Percentiles rank a stretch among this genome's conserved stretches.
Evolutionary conservation across 805 yeast species (phyloP).

Genomic region (Kodamaea lidongshanica): DNA sequence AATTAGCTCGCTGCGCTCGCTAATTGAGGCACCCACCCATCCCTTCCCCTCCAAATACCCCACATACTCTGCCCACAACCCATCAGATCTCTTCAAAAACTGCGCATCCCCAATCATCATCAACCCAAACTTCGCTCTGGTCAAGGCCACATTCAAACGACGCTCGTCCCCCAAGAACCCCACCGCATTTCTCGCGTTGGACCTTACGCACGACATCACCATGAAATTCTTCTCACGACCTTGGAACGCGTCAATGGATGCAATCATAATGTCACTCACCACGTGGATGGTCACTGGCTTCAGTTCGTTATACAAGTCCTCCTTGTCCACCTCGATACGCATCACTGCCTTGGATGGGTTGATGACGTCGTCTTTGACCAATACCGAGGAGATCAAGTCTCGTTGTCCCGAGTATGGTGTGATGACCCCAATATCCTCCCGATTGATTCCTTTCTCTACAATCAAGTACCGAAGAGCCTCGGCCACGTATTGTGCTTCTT

Average conservation of each 20-base stretch:
- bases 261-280: constrained; percentile 41
- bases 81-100: constrained; percentile 43
- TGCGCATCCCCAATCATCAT: constrained; percentile 28
- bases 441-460: constrained; percentile 46
- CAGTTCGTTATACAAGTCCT: constrained; percentile 45
- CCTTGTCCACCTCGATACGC: constrained; percentile 52
- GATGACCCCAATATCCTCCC: constrained; percentile 54
- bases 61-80: constrained; percentile 48
- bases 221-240: constrained; percentile 26
- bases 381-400: constrained; percentile 47
- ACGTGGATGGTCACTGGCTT: constrained; percentile 45
- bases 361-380: constrained; percentile 46
- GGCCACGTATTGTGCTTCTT: constrained; percentile 47
- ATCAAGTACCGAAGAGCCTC: constrained; percentile 45
- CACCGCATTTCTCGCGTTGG: constrained; percentile 17
- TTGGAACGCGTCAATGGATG: constrained; percentile 28
- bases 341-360: constrained; percentile 49
- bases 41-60: constrained; percentile 30
- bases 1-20: no score
- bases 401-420: constrained; percentile 78
- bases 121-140: constrained; percentile 25
- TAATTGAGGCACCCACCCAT: constrained; percentile 24
- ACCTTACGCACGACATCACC: constrained; percentile 25
- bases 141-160: constrained; percentile 26
- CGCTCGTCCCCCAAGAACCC: constrained; percentile 26